Evolutionary conservation across 345 rosid species (phyloP), one percentile per base, ranked within the genome.

Genomic region (Boechera divaricarpa): DNA sequence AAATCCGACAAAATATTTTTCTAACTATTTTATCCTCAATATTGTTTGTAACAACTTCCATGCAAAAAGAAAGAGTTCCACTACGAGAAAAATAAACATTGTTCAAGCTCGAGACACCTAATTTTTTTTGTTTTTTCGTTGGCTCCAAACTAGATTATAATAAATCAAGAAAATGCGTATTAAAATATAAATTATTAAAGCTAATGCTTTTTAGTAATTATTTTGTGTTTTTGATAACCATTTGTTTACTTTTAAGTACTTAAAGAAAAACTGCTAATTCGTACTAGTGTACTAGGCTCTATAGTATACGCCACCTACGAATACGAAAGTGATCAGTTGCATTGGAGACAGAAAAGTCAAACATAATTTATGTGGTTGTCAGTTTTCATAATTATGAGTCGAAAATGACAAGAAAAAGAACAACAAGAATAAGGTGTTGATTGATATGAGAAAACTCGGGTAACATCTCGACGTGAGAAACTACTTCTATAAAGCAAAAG

Each of bases 321-420:
- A 47, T 45, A 70, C 63, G 42, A 29, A 42, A 44, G n/a, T 69
- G n/a, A 55, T 33, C 8, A 59, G 7, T 24, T 26, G 53, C 8
- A 3, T 29, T 44, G 26, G 48, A 63, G 54, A 73, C 31, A 54
- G 10, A 73, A 55, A 57, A 57, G 41, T 45, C 41, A 28, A 48
- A 49, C 48, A 33, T 6, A 53, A 56, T 56, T 44, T 33, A 55
- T 21, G 29, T 66, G 65, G 31, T 16, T 77, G 38, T 54, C 52
- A 70, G 31, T 8, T 41, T 51, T 24, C 5, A 4, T 61, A 5
- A 69, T 77, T 32, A 63, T 62, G 75, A 61, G 55, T 21, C 11
- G 70, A 69, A 69, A 77, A 70, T 70, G 80, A 77, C 76, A 77
- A 70, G 58, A 53, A 63, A 54, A 77, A 69, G 65, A 62, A 77